A percentile compares a stretch with the other conserved stretches of the same genome.
phyloP scores from a whole-genome alignment of 352 stramenopile genomes.

The Pythium apleroticum region DNA sequence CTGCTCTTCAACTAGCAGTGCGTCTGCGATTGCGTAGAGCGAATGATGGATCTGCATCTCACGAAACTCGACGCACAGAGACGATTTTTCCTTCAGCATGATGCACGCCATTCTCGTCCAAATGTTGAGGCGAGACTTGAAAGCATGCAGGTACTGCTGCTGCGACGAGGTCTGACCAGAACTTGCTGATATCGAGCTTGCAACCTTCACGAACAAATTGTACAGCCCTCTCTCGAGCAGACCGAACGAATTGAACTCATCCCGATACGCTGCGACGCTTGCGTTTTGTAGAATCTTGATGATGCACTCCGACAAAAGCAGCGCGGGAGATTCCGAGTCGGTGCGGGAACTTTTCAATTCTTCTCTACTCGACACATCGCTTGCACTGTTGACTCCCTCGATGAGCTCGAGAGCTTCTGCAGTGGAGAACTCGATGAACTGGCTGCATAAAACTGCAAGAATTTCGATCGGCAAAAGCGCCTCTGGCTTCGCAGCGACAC shows the following conservation, averaged over 20 bases:
- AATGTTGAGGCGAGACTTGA: constrained; percentile 40
- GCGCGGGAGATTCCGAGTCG: constrained; percentile 27
- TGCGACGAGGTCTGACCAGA: constrained; percentile 12
- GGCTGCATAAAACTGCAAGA: constrained; percentile 58
- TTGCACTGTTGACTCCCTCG: constrained; percentile 5
- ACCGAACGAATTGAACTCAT: constrained; percentile 54
- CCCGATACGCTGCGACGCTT: constrained; percentile 34
- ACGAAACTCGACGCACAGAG: constrained; percentile 51
- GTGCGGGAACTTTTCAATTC: constrained; percentile 7
- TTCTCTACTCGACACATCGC: neutral
- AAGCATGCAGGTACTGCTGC: constrained; percentile 22
- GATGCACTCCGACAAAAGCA: constrained; percentile 56
- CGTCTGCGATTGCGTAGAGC: constrained; percentile 55
- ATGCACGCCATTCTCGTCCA: constrained; percentile 43
- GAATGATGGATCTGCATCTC: constrained; percentile 53
- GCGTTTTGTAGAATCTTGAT: constrained; percentile 58
- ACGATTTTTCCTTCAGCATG: constrained; percentile 54
- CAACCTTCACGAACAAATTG: constrained; percentile 46
- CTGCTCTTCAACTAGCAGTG: constrained; percentile 27
- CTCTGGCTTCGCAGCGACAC: constrained; percentile 47
- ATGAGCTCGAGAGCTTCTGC: constrained; percentile 33
- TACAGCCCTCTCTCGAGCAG: constrained; percentile 69
- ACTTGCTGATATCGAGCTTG: constrained; percentile 35
- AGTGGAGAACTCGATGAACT: constrained; percentile 52
- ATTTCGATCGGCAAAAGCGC: constrained; percentile 52